Base-by-base conservation (phyloP, 192 early-diverging fungal genomes). In the Chytriomyces sp. region DNA sequence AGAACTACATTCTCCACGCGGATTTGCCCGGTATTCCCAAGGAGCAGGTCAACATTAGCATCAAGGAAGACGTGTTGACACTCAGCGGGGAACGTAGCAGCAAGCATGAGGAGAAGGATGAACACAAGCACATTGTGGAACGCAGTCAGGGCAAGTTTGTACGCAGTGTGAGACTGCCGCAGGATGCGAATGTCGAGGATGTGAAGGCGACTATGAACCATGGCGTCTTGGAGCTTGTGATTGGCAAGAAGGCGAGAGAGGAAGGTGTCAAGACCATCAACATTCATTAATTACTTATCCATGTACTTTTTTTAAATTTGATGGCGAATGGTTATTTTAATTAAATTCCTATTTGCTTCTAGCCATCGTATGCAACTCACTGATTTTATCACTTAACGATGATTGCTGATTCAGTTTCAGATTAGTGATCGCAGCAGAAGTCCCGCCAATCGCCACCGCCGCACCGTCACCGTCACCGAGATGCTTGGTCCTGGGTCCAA, bases 11-110 rank as follows among this genome's bases (percentile, higher is more conserved):
- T n/a, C 49, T 80, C 39, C 39, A 65, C 52, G 79, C 77, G 22
- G 79, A 81, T 44, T 58, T 80, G 10, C 79, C 79, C 26, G 79
- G 79, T 28, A 72, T 79, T n/a, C n/a, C n/a, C n/a, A n/a, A 81
- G 62, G 72, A 70, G 4, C 60, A 81, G 28, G 55, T 83, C 60
- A 52, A 76, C 30, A 68, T 83, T 60, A 30, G 25, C 0, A 66
- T 72, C 70, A 53, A 75, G 26, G 69, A 82, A n/a, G 65, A 72
- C 54, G 36, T 74, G 52, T 58, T 83, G 30, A 73, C 76, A 7
- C 57, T 83, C 69, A 31, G 55, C 33, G 81, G 78, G 40, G 76
- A 80, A 73, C 66, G 76, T 34, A 71, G 70, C 70, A 25, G 31
- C 33, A 76, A 74, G 49, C 38, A 64, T 31, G 79, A 81, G 36